Base-by-base conservation (phyloP, 2,329 filamentous ascomycete genomes). In the Penicillium sp. region DNA sequence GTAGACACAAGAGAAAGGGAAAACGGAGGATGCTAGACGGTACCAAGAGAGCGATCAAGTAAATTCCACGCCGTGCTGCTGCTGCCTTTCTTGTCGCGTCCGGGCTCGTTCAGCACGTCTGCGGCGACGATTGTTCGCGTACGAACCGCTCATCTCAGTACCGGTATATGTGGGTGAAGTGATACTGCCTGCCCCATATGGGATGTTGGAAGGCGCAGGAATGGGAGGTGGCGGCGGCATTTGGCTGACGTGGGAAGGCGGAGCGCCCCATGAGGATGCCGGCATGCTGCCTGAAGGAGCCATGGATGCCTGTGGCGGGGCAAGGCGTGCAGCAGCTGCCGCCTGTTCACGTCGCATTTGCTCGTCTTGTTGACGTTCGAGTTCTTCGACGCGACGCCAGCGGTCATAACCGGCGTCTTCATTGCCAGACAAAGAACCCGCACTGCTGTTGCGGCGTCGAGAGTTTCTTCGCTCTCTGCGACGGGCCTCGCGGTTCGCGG, bases 401-500 rank as follows among this genome's bases (percentile, higher is more conserved):
- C 76, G 72, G 42, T 78, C 74, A 14, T 72, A 24, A n/a, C 53
- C 66, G 35, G 69, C 69, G 14, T 69, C 68, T 56, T 77, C 74
- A 35, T 71, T 71, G 13, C 74, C 74, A 10, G 75, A 77, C 16
- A 77, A 63, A 16, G 76, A 77, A 49, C 74, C 74, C 14, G 69
- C 69, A 38, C 74, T 77, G 34, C 73, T 76, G 49, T 68, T 69
- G 39, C 74, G 73, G 48, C 71, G 69, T n/a, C 74, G 74, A 11
- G 75, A 76, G 35, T 65, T 68, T 34, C 73, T 70, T 49, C 76
- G 72, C 57, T 73, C 81, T 58, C 76, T 72, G 46, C 79, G 76
- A 58, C 81, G 74, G 9, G 80, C 80, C 62, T 84, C 81, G 29
- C 84, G 80, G 59, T 82, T 82, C 7, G 82, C 83, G 10, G 82